Base-by-base conservation (phyloP, 306 rosid genomes). In the Quillaja saponaria region DNA sequence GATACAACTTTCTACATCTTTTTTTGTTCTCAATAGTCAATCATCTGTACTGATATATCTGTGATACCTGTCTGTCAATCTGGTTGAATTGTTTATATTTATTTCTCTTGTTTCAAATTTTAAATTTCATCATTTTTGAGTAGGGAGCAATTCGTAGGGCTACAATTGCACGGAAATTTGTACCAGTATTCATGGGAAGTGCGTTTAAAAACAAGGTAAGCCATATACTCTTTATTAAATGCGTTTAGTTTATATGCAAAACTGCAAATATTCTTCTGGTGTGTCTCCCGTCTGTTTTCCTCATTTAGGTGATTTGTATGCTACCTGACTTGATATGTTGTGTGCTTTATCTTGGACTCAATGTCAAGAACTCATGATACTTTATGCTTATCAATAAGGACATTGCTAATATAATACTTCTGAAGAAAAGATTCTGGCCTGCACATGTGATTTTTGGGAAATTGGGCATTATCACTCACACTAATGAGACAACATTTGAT, bases 171-270 rank as follows among this genome's bases (percentile, higher is more conserved):
- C 75, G 63, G 77, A 92, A 89, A 78, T 92, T 92, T 53, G 71
- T 92, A 33, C 99, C 99, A 18, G 95, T 92, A 62, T 89, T 92
- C 80, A 92, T 92, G 99, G 99, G 99, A 19, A 92, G 99, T 75
- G 96, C 96, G 52, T 87, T 86, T 76, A 92, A 92, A 72, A 92
- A 92, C 77, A 92, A 92, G 99, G 99, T 89, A 86, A 8, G 39
- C 19, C 34, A 25, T 18, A 54, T n/a, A 34, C n/a, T 34, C 8
- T 13, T 5, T 55, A 31, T 66, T 9, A 55, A 49, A 57, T 50
- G 19, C 34, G 8, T 57, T 11, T 33, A 39, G 47, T 61, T 68
- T 5, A 25, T 48, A 49, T 57, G 38, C 28, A 19, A 34, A 40
- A 25, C 4, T 57, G 38, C 28, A 19, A 34, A 40, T 1, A 1